These are phyloP conservation scores for Flaveria ramosissima DNA, from an alignment of 129 eudicot species.

Conservation along the genomic window DNA sequence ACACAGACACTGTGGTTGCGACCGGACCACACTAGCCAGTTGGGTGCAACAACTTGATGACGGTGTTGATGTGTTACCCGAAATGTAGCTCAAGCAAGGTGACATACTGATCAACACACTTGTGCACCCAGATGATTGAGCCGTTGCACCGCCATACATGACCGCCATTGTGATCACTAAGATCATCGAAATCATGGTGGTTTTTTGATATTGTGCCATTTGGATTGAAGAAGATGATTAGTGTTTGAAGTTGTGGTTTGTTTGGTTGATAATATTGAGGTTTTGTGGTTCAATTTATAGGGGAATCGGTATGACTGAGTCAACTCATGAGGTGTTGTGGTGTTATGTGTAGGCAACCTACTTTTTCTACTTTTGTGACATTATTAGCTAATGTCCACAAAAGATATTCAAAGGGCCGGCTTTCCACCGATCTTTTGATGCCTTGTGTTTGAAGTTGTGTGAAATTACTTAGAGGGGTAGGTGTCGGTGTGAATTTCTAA, in stretches of 20 bases:
- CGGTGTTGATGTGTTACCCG: conserved; percentile 36
- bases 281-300: conserved; percentile 10
- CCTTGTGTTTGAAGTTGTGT: background rate
- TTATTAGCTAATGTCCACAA: background rate
- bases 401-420: conserved; percentile 5
- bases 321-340: background rate
- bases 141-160: conserved; percentile 41
- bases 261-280: conserved; percentile 8
- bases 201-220: conserved; percentile 28
- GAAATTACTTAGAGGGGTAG: background rate
- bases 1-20: conserved; percentile 36
- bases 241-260: conserved; percentile 20
- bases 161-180: conserved; percentile 25
- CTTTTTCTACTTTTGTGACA: conserved; percentile 7
- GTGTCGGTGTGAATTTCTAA: too few relatives aligned
- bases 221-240: conserved; percentile 12
- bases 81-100: conserved; percentile 34
- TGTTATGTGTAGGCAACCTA: conserved; percentile 16
- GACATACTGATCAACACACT: conserved; percentile 36
- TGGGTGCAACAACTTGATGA: conserved; percentile 36
- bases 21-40: conserved; percentile 29
- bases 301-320: conserved; percentile 27
- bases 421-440: background rate
- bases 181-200: conserved; percentile 1
- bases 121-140: conserved; percentile 44